Percentiles rank a stretch among this genome's conserved stretches.
Evolutionary conservation across 2,329 filamentous ascomycete species (phyloP).

Genomic region (Graphium sp.): DNA sequence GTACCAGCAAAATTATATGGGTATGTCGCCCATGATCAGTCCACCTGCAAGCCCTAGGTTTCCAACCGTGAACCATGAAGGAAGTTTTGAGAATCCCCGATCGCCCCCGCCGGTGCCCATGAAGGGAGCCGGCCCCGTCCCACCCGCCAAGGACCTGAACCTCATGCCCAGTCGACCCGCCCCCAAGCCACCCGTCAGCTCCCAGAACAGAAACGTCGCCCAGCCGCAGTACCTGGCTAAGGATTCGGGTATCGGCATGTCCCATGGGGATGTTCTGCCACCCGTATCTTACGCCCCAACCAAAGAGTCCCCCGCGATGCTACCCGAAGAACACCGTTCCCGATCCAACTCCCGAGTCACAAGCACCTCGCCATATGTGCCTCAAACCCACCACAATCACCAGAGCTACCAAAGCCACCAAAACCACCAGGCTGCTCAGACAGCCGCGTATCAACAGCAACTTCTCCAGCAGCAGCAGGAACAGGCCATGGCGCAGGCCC

Average conservation of each 20-base stretch:
- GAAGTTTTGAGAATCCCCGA: constrained; percentile 93
- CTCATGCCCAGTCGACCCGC: constrained; percentile 71
- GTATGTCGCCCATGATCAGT: constrained; percentile 50
- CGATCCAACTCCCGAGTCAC: constrained; percentile 51
- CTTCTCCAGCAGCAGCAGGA: constrained; percentile 71
- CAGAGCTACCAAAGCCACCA: too few species aligned
- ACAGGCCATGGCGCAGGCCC: constrained; percentile 63
- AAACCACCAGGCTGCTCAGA: constrained; percentile 18
- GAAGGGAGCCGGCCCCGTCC: constrained; percentile 20
- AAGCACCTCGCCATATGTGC: constrained; percentile 30
- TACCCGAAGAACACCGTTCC: constrained; percentile 50
- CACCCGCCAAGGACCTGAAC: constrained; percentile 29
- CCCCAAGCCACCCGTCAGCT: constrained; percentile 63
- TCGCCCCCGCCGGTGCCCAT: constrained; percentile 75
- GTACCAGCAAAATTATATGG: constrained; percentile 36
- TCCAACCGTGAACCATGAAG: constrained; percentile 68
- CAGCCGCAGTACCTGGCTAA: constrained; percentile 38
- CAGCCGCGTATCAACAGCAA: constrained; percentile 41
- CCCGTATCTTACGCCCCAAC: constrained; percentile 25
- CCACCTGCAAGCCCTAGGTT: constrained; percentile 75
- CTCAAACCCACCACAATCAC: too few species aligned
- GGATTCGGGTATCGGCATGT: constrained; percentile 47
- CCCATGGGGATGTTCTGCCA: constrained; percentile 35
- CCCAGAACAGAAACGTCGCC: constrained; percentile 39
- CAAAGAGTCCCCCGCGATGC: constrained; percentile 40